These are phyloP conservation scores for Chalaropsis thielavioides DNA, from an alignment of 2,329 filamentous ascomycete genomes.

Conservation along the genomic window DNA sequence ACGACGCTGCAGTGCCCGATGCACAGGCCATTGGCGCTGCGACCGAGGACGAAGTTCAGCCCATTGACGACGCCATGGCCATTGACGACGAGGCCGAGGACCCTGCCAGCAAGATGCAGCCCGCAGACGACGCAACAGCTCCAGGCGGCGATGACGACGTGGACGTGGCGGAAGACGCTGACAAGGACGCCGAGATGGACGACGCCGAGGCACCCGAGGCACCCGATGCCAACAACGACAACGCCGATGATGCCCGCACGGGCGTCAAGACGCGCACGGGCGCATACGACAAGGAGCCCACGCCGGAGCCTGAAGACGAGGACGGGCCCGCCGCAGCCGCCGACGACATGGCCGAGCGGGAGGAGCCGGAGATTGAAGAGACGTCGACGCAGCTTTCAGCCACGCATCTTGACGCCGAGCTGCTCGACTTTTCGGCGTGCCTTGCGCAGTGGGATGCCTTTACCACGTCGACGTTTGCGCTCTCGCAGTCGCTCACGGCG, in stretches of 20 bases:
- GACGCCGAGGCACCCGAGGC: slow-evolving; percentile 1
- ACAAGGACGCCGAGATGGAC: slow-evolving; percentile 26
- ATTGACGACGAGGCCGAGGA: slow-evolving; percentile 56
- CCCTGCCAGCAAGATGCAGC: slow-evolving; percentile 33
- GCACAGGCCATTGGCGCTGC: slow-evolving; percentile 84
- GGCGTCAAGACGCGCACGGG: slow-evolving; percentile 47
- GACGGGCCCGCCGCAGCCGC: slow-evolving; percentile 24
- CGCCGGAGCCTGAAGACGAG: slow-evolving; percentile 21
- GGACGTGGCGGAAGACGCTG: slow-evolving; percentile 24
- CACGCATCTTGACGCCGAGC: slow-evolving; percentile 50
- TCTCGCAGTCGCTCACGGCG: slow-evolving; percentile 80
- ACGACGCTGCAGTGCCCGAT: slow-evolving; percentile 70
- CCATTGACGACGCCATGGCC: slow-evolving; percentile 78
- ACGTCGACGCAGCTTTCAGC: slow-evolving; percentile 51
- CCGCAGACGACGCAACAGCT: slow-evolving; percentile 36
- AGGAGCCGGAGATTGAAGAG: slow-evolving; percentile 37
- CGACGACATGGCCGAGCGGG: slow-evolving; percentile 28
- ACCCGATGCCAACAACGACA: not conserved
- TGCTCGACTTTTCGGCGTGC: slow-evolving; percentile 40
- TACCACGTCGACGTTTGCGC: slow-evolving; percentile 67
- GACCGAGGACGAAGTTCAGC: slow-evolving; percentile 70
- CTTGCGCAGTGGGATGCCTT: slow-evolving; percentile 72
- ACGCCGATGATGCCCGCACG: slow-evolving; percentile 34
- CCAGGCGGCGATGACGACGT: slow-evolving; percentile 30
- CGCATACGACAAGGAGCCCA: slow-evolving; percentile 40